phyloP scores from a whole-genome alignment of 768 basidiomycete species.

The Rhodosporidiobolus odoratus region DNA sequence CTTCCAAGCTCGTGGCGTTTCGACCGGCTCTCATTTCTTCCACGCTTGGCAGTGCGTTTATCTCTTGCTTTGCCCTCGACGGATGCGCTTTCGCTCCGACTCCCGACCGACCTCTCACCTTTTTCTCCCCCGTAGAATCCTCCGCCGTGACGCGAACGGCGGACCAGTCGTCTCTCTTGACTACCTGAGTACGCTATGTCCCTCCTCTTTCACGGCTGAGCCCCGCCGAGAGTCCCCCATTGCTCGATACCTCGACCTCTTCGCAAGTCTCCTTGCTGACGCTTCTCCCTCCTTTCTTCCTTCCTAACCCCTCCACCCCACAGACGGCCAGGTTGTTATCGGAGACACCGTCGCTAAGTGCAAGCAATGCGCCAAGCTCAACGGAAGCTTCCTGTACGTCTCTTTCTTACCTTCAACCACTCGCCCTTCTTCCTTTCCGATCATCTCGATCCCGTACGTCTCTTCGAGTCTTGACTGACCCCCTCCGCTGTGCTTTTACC shows the following conservation, averaged over 20 bases:
- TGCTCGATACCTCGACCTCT: too few species aligned
- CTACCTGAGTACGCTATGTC: background rate
- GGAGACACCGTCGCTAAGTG: too few species aligned
- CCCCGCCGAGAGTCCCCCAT: too few species aligned
- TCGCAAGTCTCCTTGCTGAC: background rate
- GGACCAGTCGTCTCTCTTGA: slow-evolving; percentile 22
- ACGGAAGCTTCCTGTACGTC: too few species aligned
- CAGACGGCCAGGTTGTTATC: too few species aligned
- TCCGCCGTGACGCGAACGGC: slow-evolving; percentile 21
- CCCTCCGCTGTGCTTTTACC: background rate
- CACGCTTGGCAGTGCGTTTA: slow-evolving; percentile 25
- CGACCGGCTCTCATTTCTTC: slow-evolving; percentile 10
- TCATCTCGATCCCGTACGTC: background rate
- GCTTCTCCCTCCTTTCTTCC: background rate
- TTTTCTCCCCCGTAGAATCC: background rate
- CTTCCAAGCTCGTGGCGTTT: background rate
- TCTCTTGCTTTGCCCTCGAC: background rate
- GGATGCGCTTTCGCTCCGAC: too few species aligned
- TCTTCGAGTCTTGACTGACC: background rate
- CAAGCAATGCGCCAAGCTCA: too few species aligned
- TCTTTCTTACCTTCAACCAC: too few species aligned
- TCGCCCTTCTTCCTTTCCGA: too few species aligned
- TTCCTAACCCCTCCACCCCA: too few species aligned
- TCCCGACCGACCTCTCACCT: too few species aligned
- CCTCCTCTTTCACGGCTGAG: background rate